These are phyloP conservation scores for Trametes versicolor DNA, from an alignment of 1,284 basidiomycete genomes.

Conservation along the genomic window DNA sequence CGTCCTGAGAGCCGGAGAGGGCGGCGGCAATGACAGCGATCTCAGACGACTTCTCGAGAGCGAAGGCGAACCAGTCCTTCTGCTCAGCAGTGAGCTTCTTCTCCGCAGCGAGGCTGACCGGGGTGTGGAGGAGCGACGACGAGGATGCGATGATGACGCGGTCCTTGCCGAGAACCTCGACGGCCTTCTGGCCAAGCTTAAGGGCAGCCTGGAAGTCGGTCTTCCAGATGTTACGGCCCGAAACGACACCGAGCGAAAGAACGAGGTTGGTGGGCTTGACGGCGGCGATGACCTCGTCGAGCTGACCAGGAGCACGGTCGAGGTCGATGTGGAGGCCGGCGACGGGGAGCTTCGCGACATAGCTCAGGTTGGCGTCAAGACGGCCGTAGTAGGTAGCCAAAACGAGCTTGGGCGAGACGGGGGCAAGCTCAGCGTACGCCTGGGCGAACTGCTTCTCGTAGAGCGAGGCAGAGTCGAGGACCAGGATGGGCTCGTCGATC, in stretches of 20 bases:
- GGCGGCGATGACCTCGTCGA: constrained; percentile 86
- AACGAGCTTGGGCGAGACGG: constrained; percentile 91
- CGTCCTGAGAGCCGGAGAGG: constrained; percentile 85
- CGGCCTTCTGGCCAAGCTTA: constrained; percentile 87
- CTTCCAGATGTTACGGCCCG: constrained; percentile 99
- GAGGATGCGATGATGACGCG: constrained; percentile 96
- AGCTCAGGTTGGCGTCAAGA: constrained; percentile 92
- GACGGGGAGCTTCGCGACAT: constrained; percentile 93
- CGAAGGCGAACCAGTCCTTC: constrained; percentile 99
- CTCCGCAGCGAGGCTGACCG: constrained; percentile 95
- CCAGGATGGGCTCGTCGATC: constrained; percentile 97
- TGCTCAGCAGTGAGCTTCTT: constrained; percentile 92
- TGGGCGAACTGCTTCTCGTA: constrained; percentile 86
- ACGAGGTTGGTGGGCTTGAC: constrained; percentile 85
- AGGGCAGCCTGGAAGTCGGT: constrained; percentile 90
- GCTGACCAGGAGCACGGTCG: constrained; percentile 91
- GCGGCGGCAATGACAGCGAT: constrained; percentile 89
- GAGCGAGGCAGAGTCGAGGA: constrained; percentile 86
- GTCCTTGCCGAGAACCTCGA: constrained; percentile 83
- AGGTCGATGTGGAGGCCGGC: constrained; percentile 97
- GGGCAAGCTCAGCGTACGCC: constrained; percentile 86
- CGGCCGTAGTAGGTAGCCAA: constrained; percentile 98
- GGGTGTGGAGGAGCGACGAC: constrained; percentile 98
- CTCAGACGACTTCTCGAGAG: constrained; percentile 95
- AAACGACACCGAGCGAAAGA: constrained; percentile 96